A percentile compares a stretch with the other conserved stretches of the same genome.
phyloP scores from a whole-genome alignment of 2,329 filamentous ascomycete species.

The Paecilomyces variotii region DNA sequence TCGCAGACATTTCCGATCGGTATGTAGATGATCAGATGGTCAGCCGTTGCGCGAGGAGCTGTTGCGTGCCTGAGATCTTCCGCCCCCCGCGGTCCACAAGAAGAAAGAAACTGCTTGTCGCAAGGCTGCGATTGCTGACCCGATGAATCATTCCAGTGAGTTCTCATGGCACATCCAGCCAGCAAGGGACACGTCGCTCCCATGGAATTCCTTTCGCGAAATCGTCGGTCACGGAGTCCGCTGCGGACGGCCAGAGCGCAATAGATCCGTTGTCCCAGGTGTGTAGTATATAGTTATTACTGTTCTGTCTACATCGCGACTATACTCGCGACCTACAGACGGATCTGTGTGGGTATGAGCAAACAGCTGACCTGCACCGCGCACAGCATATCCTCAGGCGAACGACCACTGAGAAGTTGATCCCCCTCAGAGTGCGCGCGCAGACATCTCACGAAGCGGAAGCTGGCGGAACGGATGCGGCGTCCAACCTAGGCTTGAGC shows the following conservation, averaged over 20 bases:
- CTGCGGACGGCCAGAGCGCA: conserved; percentile 31
- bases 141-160: not conserved
- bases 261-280: conserved; percentile 64
- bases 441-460: conserved; percentile 35
- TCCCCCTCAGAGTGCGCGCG: conserved; percentile 38
- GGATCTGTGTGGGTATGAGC: conserved; percentile 1
- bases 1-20: conserved; percentile 18
- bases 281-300: conserved; percentile 22
- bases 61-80: conserved; percentile 1
- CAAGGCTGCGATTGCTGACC: not conserved
- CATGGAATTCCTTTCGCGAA: conserved; percentile 11
- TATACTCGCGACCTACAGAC: conserved; percentile 3
- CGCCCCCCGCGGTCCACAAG: not conserved
- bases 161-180: not conserved
- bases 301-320: not conserved
- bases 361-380: conserved; percentile 1
- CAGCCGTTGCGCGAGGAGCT: not conserved
- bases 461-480: conserved; percentile 26
- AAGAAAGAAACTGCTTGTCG: not conserved
- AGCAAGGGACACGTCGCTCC: not conserved
- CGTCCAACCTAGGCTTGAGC: conserved; percentile 14
- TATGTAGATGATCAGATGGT: conserved; percentile 12
- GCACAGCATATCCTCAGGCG: conserved; percentile 56
- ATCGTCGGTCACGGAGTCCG: conserved; percentile 17
- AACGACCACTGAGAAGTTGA: conserved; percentile 56